Percentiles rank a stretch among this genome's conserved stretches.
These are phyloP conservation scores for Peronospora farinosa DNA, from an alignment of 352 stramenopile genomes.

Conservation along the genomic window DNA sequence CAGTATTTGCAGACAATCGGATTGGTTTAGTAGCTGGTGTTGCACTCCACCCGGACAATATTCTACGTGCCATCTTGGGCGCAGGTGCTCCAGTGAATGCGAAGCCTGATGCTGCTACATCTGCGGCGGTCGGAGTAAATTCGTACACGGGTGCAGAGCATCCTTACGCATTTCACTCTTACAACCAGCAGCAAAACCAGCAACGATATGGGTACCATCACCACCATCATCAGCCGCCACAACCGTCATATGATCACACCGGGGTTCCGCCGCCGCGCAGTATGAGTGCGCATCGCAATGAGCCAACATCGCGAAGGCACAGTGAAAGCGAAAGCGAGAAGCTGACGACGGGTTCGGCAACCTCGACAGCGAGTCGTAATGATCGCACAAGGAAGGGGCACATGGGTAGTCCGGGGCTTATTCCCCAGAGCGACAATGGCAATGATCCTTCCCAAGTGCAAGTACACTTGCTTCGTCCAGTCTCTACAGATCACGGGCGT, in stretches of 20 bases:
- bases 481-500: conserved; percentile 10
- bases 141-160: conserved; percentile 25
- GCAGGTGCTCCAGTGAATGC: conserved; percentile 44
- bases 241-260: conserved; percentile 28
- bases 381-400: conserved; percentile 32
- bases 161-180: conserved; percentile 21
- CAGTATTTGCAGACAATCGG: conserved; percentile 52
- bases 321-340: conserved; percentile 68
- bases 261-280: conserved; percentile 16
- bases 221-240: conserved; percentile 25
- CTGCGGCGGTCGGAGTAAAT: conserved; percentile 18
- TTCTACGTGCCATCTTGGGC: conserved; percentile 64
- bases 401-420: conserved; percentile 41
- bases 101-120: conserved; percentile 35
- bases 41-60: conserved; percentile 70
- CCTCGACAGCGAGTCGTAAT: conserved; percentile 42
- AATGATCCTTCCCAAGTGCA: conserved; percentile 14
- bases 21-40: conserved; percentile 57
- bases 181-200: conserved; percentile 31
- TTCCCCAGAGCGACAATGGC: conserved; percentile 20
- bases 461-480: conserved; percentile 11
- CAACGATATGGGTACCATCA: conserved; percentile 30
- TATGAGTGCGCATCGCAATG: conserved; percentile 20
- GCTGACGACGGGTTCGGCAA: conserved; percentile 51
- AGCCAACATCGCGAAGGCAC: conserved; percentile 41